Base-by-base conservation (phyloP, 2,329 filamentous ascomycete genomes). In the Clarireedia paspali region DNA sequence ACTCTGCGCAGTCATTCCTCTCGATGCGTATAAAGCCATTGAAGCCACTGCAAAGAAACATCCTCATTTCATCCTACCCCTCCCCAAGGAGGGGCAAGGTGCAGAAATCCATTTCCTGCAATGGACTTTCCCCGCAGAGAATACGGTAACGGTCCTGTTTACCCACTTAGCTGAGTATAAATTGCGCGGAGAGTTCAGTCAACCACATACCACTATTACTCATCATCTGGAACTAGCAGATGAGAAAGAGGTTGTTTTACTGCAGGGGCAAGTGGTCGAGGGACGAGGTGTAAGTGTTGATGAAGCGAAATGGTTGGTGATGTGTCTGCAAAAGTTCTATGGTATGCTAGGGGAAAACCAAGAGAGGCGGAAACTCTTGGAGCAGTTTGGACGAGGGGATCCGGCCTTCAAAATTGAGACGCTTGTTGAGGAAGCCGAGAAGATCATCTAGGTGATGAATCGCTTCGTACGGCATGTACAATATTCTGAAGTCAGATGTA, bases 21-120 rank as follows among this genome's bases (percentile, higher is more conserved):
- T 85, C 2, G 70, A 79, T 2, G 88, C 85, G n/a, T 97, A 91
- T 75, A 70, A 75, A 36, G 77, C 81, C 51, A 89, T 99, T 68
- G 82, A 86, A 60, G 70, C 74, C 0, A 83, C 84, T 2, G 94
- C 91, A 14, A 83, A 83, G 61, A 76, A 76, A 51, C 82, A 92
- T 70, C 94, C 94, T 14, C 86, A 91, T 64, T 99, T 99, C 74
- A 86, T 99, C 55, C 81, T 99, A 1, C 94, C 94, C 0, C 80
- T 97, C 6, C 88, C 88, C 62, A 88, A 81, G 71, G 76, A 69
- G 50, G 71, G 72, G 3, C 75, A 81, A 59, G 89, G 89, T 51
- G 89, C 91, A 47, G 94, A 97, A 72, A 91, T 99, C 47, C 94
- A 99, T 73, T 96, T 95, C 71, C 73, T 99, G 60, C 92, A 99